Base-by-base conservation (phyloP, 495 filamentous ascomycete genomes). In the Aspergillus taichungensis region DNA sequence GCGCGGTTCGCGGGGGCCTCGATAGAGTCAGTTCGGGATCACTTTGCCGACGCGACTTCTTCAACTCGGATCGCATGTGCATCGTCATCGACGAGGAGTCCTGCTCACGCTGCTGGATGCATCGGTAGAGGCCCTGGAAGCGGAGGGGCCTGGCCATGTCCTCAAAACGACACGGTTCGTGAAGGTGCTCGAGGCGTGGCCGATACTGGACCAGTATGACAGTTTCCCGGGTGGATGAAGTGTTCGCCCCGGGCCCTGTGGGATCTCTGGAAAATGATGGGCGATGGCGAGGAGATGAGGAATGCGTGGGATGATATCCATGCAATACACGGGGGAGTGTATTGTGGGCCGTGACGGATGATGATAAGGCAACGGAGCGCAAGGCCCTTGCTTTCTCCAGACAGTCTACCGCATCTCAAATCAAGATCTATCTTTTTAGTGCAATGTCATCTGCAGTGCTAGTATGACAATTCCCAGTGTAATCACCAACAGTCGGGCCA, bases 161-260 rank as follows among this genome's bases (percentile, higher is more conserved):
- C 13, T 13, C 40, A 8, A 42, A 6, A 38, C 30, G 3, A 8
- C 42, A 18, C 47, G 45, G 37, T 51, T 29, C 32, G 52, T 55
- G n/a, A 55, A 51, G 49, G 52, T 43, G 34, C 24, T 51, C 9
- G 49, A 55, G 34, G 49, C 53, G 38, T 55, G 34, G n/a, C 48
- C 48, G 37, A n/a, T n/a, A 3, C 5, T 40, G 3, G 52, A 55
- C 37, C 13, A 45, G 36, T 47, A 45, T 41, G 48, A 55, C 10
- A 45, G 6, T 1, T 55, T 51, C 24, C 52, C 45, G 4, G 52
- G 6, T 55, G 52, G 47, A 51, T 54, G 43, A 50, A 37, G 34
- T 54, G 51, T 37, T 51, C 34, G 43, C 24, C 43, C 34, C 39
- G 8, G 5, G 42, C 18, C 3, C 36, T 54, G 3, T 50, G 38